Conservation (phyloP, 106 monocot species). For the Acorus gramineus region DNA sequence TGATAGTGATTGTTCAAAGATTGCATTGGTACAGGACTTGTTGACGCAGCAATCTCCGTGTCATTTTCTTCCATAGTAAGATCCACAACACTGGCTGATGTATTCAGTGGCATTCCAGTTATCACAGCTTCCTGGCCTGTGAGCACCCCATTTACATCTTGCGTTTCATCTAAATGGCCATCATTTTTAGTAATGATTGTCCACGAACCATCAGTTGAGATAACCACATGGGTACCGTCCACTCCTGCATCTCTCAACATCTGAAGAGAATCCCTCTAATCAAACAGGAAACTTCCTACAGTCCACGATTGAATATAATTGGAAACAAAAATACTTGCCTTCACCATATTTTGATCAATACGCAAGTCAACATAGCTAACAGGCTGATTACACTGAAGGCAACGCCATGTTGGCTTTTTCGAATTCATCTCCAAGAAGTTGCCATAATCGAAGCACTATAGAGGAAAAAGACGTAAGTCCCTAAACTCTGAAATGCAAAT, state of each 20-base stretch:
- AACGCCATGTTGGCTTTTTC: conserved; percentile 83
- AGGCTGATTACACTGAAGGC: conserved; percentile 80
- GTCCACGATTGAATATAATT: not conserved
- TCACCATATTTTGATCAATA: conserved; percentile 72
- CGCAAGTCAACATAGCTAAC: conserved; percentile 59
- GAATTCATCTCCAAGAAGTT: conserved; percentile 88
- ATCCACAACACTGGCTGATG: conserved; percentile 7
- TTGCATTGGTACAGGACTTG: not conserved
- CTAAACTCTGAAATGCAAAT: not conserved
- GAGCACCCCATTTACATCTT: not conserved
- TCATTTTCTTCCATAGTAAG: conserved; percentile 12
- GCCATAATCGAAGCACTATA: conserved; percentile 94
- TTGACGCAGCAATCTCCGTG: not conserved
- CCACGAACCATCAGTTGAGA: conserved; percentile 21
- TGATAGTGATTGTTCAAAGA: not conserved
- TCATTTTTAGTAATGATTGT: not conserved
- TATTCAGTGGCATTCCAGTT: not conserved
- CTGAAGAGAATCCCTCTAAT: conserved; percentile 2
- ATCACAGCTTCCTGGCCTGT: conserved; percentile 1
- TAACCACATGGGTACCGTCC: conserved; percentile 7
- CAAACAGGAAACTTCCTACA: not conserved
- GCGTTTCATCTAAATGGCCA: not conserved
- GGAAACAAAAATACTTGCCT: conserved; percentile 32
- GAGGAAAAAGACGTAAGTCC: not conserved
- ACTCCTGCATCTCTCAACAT: conserved; percentile 17